These are phyloP conservation scores for Rhodomyrtus tomentosa DNA, from an alignment of 345 rosid genomes.

Conservation along the genomic window DNA sequence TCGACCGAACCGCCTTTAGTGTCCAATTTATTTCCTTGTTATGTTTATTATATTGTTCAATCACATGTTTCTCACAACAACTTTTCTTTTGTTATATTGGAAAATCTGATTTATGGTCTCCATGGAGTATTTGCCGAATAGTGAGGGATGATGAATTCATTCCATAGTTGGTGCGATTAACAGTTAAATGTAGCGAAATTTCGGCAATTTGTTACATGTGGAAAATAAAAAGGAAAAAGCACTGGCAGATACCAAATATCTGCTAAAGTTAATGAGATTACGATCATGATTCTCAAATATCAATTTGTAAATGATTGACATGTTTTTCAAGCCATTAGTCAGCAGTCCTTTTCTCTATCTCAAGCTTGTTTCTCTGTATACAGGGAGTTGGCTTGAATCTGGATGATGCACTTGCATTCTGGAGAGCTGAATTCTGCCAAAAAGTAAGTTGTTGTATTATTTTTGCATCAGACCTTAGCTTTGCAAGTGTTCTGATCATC, in stretches of 20 bases:
- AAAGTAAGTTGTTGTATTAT: constrained; percentile 34
- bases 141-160: neutral
- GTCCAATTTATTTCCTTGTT: neutral
- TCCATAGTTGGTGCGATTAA: neutral
- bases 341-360: neutral
- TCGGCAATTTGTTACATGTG: neutral
- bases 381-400: constrained; percentile 88
- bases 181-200: neutral
- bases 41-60: neutral
- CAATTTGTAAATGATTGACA: neutral
- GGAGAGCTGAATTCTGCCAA: constrained; percentile 84
- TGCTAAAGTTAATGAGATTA: neutral
- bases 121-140: neutral
- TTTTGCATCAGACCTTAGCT: neutral
- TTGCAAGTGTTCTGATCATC: neutral
- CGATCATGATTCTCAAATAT: neutral
- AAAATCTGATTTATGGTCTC: neutral
- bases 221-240: neutral
- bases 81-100: neutral
- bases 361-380: neutral
- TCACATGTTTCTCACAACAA: neutral
- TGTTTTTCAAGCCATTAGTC: neutral
- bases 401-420: constrained; percentile 90
- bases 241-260: neutral
- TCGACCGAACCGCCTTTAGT: neutral